Evolutionary conservation across 2,329 filamentous ascomycete species (phyloP).

Genomic region (Pseudogymnoascus sp.): DNA sequence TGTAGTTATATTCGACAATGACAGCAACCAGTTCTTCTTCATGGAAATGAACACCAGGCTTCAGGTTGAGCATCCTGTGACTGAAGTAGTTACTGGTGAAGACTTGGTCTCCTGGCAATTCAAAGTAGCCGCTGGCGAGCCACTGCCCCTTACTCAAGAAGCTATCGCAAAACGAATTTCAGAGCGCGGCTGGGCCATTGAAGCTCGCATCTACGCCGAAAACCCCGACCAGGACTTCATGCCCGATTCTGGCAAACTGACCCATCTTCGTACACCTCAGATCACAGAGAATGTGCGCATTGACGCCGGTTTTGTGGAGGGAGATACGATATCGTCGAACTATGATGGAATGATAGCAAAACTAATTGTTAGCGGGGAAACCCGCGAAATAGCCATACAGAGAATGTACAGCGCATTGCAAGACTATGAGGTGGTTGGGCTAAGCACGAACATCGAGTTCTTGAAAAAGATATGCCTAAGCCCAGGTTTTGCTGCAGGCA

Average conservation of each 20-base stretch:
- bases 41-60: constrained; percentile 82
- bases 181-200: constrained; percentile 76
- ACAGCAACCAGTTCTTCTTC: constrained; percentile 72
- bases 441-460: constrained; percentile 95
- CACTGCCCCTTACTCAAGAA: constrained; percentile 56
- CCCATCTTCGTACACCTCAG: constrained; percentile 70
- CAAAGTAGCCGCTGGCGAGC: constrained; percentile 66
- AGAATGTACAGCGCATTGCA: constrained; percentile 74
- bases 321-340: constrained; percentile 85
- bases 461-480: constrained; percentile 79
- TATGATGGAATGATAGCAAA: constrained; percentile 99
- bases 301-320: constrained; percentile 85
- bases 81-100: constrained; percentile 66
- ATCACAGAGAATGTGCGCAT: constrained; percentile 70
- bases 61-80: constrained; percentile 96
- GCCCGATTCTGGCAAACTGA: constrained; percentile 81
- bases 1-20: constrained; percentile 75
- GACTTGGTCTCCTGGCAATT: constrained; percentile 95
- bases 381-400: constrained; percentile 71
- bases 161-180: constrained; percentile 63
- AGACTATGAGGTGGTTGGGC: constrained; percentile 85
- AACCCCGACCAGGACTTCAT: constrained; percentile 88
- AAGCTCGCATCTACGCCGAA: constrained; percentile 94
- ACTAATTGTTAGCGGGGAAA: constrained; percentile 78
- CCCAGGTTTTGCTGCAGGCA: constrained; percentile 71